Evolutionary conservation across 345 rosid species (phyloP).

Genomic region (Heritiera littoralis): DNA sequence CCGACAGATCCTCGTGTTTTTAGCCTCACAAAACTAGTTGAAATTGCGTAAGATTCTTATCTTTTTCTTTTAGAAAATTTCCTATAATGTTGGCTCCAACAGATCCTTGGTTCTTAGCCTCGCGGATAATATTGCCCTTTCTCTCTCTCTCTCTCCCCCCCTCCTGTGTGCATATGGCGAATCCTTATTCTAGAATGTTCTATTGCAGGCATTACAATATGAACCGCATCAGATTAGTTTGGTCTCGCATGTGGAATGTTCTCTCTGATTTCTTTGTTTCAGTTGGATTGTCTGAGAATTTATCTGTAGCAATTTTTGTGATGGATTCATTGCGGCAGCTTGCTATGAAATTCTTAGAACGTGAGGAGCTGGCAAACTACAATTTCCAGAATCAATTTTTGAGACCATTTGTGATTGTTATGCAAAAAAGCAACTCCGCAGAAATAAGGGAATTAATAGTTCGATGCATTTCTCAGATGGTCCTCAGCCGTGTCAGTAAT

Average conservation of each 20-base stretch:
- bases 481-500: constrained; percentile 82
- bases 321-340: constrained; percentile 98
- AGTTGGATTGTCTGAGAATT: constrained; percentile 94
- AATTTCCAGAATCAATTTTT: constrained; percentile 96
- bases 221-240: constrained; percentile 95
- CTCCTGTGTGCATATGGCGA: not conserved
- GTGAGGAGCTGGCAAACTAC: constrained; percentile 95
- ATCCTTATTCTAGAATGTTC: constrained; percentile 10
- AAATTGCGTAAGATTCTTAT: constrained; percentile 77
- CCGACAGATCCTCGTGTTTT: constrained; percentile 99
- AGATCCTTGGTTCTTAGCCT: not conserved
- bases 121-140: not conserved
- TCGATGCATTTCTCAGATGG: constrained; percentile 97
- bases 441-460: constrained; percentile 89
- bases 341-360: constrained; percentile 95
- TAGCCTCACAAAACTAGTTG: constrained; percentile 93
- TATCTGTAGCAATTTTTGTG: constrained; percentile 93
- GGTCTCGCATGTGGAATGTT: constrained; percentile 96
- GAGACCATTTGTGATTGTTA: constrained; percentile 89
- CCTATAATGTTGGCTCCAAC: not conserved
- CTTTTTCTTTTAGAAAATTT: not conserved
- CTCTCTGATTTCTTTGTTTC: constrained; percentile 93
- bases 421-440: constrained; percentile 86
- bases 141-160: not conserved
- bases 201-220: constrained; percentile 90